A percentile compares a stretch with the other conserved stretches of the same genome.
Evolutionary conservation across 257 asterid genomes (phyloP).

Genomic region (Mentha longifolia): DNA sequence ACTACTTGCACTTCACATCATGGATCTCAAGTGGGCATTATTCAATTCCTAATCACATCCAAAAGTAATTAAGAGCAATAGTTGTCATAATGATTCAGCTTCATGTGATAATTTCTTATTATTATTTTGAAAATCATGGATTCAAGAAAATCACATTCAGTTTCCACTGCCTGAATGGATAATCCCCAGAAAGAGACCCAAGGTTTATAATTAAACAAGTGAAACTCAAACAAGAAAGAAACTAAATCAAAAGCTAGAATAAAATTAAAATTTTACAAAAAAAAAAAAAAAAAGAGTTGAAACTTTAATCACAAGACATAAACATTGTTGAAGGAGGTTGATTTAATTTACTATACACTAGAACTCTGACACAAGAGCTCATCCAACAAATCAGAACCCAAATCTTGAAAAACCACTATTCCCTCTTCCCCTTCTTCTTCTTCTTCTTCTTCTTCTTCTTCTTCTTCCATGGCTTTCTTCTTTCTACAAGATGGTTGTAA

Average conservation of each 20-base stretch:
- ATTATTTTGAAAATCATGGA: background rate
- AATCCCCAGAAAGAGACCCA: background rate
- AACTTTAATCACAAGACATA: slow-evolving; percentile 11
- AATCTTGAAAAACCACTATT: slow-evolving; percentile 44
- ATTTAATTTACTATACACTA: background rate
- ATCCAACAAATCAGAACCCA: slow-evolving; percentile 50
- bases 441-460: too few relatives aligned
- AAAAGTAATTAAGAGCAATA: background rate
- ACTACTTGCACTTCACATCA: background rate
- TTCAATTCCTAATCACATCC: too few relatives aligned
- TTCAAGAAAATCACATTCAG: background rate
- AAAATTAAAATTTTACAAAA: background rate
- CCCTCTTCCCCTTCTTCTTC: slow-evolving; percentile 29
- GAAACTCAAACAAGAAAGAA: background rate
- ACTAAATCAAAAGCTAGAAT: background rate
- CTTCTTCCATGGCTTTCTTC: background rate
- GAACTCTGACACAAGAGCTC: slow-evolving; percentile 37
- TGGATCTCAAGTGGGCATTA: background rate
- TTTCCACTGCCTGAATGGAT: too few relatives aligned
- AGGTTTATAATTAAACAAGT: background rate
- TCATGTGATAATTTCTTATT: background rate
- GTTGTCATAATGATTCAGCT: background rate
- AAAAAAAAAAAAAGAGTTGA: too few relatives aligned
- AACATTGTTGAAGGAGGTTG: background rate
- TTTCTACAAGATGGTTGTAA: background rate